These are phyloP conservation scores for Leccinum uliginosum DNA, from an alignment of 768 basidiomycete species.

Conservation along the genomic window DNA sequence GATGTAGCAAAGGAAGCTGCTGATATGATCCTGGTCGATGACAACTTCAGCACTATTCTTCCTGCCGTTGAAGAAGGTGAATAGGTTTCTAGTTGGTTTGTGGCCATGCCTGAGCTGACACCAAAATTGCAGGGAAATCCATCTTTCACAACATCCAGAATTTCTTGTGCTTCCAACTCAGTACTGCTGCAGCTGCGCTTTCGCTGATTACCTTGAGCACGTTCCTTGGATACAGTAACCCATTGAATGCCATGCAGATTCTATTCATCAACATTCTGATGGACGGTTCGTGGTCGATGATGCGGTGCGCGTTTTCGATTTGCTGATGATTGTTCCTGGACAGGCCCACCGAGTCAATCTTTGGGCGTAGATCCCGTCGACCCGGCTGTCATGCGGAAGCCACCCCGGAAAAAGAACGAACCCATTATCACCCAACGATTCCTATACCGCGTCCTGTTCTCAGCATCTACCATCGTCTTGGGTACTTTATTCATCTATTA, in stretches of 20 bases:
- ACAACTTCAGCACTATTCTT: constrained; percentile 93
- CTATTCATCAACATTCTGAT: constrained; percentile 99
- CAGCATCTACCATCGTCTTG: constrained; percentile 84
- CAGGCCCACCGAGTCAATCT: constrained; percentile 92
- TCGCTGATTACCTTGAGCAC: constrained; percentile 95
- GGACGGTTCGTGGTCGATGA: constrained; percentile 61
- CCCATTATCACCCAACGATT: constrained; percentile 77
- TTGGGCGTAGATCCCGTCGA: constrained; percentile 97
- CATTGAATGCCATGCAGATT: constrained; percentile 97
- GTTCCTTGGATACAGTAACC: constrained; percentile 83
- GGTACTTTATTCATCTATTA: constrained; percentile 87
- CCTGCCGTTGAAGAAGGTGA: constrained; percentile 91
- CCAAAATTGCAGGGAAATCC: constrained; percentile 65
- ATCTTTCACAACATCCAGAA: constrained; percentile 99
- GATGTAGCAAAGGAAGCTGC: constrained; percentile 99
- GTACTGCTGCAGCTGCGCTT: constrained; percentile 94
- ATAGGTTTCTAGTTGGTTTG: constrained; percentile 5
- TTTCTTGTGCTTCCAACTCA: constrained; percentile 94
- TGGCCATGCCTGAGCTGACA: neutral
- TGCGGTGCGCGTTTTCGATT: neutral
- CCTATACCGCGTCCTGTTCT: constrained; percentile 82
- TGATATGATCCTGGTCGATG: constrained; percentile 94
- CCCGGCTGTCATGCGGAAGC: constrained; percentile 85
- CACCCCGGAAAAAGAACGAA: constrained; percentile 89
- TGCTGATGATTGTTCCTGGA: neutral